phyloP scores from a whole-genome alignment of 169 alveolate species.

The Cryptosporidium sp. region DNA sequence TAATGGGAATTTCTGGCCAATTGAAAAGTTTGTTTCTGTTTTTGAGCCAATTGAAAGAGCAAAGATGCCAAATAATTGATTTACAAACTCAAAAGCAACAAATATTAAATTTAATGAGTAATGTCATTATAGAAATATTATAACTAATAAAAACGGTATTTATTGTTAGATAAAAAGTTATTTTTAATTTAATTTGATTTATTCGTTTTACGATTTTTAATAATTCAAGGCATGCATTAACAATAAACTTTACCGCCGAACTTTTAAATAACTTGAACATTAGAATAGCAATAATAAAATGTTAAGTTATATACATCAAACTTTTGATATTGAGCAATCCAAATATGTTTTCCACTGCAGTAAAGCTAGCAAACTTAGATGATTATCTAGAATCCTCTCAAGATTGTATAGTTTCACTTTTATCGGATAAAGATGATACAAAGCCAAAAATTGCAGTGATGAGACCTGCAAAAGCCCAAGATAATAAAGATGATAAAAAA shows the following conservation, averaged over 20 bases:
- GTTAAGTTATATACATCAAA: not conserved
- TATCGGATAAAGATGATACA: conserved; percentile 69
- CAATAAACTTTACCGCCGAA: not conserved
- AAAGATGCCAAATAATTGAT: conserved; percentile 41
- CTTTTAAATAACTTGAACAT: not conserved
- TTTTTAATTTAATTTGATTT: not conserved
- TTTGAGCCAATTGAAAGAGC: conserved; percentile 75
- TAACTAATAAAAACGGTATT: not conserved
- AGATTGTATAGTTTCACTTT: conserved; percentile 88
- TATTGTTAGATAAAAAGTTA: not conserved
- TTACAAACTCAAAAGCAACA: not conserved
- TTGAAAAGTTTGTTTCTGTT: conserved; percentile 68
- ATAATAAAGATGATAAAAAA: not conserved
- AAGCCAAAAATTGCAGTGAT: conserved; percentile 67
- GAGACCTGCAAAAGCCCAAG: not conserved
- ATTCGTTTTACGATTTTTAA: not conserved
- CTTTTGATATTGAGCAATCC: not conserved
- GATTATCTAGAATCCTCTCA: conserved; percentile 88
- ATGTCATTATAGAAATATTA: too few relatives aligned
- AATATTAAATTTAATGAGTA: not conserved
- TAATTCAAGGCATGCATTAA: not conserved
- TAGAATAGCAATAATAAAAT: not conserved
- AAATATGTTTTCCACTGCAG: conserved; percentile 83
- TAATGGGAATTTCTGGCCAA: conserved; percentile 73
- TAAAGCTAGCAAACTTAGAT: conserved; percentile 86